A percentile compares a stretch with the other conserved stretches of the same genome.
These are phyloP conservation scores for Phascolomyces articulosus DNA, from an alignment of 371 early-diverging fungal species.

Conservation along the genomic window DNA sequence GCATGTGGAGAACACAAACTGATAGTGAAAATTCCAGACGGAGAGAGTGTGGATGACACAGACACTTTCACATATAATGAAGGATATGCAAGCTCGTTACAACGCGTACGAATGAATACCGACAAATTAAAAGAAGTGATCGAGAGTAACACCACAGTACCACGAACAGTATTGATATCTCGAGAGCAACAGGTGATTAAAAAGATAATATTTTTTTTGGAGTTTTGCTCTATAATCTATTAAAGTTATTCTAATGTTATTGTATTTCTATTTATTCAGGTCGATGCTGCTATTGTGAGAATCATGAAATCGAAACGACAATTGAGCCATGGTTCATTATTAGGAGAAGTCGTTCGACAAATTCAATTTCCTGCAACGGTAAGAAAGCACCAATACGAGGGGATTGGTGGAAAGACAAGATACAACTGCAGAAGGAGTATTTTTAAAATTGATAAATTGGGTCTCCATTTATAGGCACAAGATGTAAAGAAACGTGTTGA, in stretches of 20 bases:
- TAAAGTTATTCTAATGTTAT: not conserved
- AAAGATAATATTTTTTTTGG: no score
- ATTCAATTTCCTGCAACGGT: conserved; percentile 83
- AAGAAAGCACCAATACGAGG: no score
- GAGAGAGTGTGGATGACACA: conserved; percentile 54
- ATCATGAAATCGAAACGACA: conserved; percentile 88
- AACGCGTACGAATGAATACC: conserved; percentile 83
- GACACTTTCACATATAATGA: conserved; percentile 75
- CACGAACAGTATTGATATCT: conserved; percentile 75
- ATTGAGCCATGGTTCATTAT: conserved; percentile 67
- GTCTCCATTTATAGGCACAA: conserved; percentile 64
- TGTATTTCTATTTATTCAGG: conserved; percentile 21
- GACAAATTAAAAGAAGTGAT: conserved; percentile 83
- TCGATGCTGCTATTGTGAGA: conserved; percentile 95
- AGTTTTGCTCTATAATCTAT: no score
- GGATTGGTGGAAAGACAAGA: no score
- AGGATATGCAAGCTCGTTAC: conserved; percentile 62
- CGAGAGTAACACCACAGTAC: conserved; percentile 73
- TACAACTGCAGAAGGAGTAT: no score
- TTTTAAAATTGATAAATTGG: no score
- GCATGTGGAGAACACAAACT: conserved; percentile 80
- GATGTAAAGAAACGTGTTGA: conserved; percentile 92
- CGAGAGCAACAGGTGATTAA: conserved; percentile 69
- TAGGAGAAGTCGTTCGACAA: conserved; percentile 75
- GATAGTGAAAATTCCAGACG: conserved; percentile 65